phyloP scores from a whole-genome alignment of 306 rosid genomes.

The Lathyrus sativus region DNA sequence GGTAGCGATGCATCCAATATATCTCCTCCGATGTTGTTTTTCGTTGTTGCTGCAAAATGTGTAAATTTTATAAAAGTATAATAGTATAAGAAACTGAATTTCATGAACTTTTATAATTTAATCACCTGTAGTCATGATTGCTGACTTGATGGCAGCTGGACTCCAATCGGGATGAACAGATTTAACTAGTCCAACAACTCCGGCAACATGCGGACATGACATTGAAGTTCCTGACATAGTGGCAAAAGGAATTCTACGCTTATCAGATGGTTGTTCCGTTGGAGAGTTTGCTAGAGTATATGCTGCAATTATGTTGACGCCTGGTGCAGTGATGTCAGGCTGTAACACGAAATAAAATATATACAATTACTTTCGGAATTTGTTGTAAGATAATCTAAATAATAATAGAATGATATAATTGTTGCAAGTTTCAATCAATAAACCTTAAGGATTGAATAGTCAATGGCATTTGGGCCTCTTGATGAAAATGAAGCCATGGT shows the following conservation, averaged over 20 bases:
- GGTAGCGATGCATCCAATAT: slow-evolving; percentile 9
- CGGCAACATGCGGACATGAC: slow-evolving; percentile 70
- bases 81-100: too few relatives aligned
- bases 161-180: slow-evolving; percentile 63
- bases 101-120: too few relatives aligned
- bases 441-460: slow-evolving; percentile 64
- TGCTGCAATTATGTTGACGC: slow-evolving; percentile 50
- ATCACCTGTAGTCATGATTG: slow-evolving; percentile 69
- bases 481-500: slow-evolving; percentile 71
- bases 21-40: slow-evolving; percentile 25
- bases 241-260: slow-evolving; percentile 30
- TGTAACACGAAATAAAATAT: slow-evolving; percentile 1
- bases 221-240: slow-evolving; percentile 42
- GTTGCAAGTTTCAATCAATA: too few relatives aligned
- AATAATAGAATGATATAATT: too few relatives aligned
- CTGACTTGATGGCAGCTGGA: slow-evolving; percentile 66
- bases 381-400: too few relatives aligned
- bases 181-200: slow-evolving; percentile 54
- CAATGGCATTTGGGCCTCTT: slow-evolving; percentile 63
- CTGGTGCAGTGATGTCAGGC: slow-evolving; percentile 61
- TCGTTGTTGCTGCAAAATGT: slow-evolving; percentile 42
- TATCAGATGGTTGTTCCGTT: background rate
- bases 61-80: too few relatives aligned
- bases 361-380: too few relatives aligned
- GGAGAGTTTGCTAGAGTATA: slow-evolving; percentile 24